Percentiles rank a stretch among this genome's conserved stretches.
Conservation (phyloP, 257 asterid genomes). For the Solanum rostratum region DNA sequence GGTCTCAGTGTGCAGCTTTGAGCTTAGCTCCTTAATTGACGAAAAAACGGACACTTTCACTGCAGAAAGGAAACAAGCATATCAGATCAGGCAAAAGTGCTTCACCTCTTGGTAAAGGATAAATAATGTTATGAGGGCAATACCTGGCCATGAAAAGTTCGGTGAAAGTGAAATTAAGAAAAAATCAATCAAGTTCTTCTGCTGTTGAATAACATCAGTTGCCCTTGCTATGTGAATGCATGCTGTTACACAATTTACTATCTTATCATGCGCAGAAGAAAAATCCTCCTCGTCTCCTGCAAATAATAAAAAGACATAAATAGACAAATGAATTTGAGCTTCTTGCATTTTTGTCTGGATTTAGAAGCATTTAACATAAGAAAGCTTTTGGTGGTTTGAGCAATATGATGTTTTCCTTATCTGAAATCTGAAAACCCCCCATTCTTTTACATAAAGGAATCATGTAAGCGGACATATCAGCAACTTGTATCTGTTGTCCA, state of each 20-base stretch:
- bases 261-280: constrained; percentile 48
- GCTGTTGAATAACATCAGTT: constrained; percentile 61
- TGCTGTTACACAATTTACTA: constrained; percentile 59
- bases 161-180: constrained; percentile 55
- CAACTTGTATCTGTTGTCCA: not conserved
- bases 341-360: not conserved
- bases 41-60: constrained; percentile 66
- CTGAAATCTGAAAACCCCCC: not conserved
- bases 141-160: constrained; percentile 79
- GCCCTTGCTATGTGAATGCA: constrained; percentile 58
- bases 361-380: not conserved
- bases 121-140: not conserved
- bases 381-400: not conserved
- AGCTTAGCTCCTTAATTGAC: constrained; percentile 60
- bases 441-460: not conserved
- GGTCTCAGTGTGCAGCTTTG: constrained; percentile 31
- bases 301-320: constrained; percentile 11
- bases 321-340: constrained; percentile 1
- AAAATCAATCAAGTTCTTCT: constrained; percentile 44
- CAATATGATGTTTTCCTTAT: not conserved
- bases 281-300: constrained; percentile 56
- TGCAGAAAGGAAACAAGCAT: constrained; percentile 20
- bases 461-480: not conserved
- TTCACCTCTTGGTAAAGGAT: not conserved
- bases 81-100: not conserved